A percentile compares a stretch with the other conserved stretches of the same genome.
phyloP scores from a whole-genome alignment of 345 rosid species.

The Pugionium dolabratum region DNA sequence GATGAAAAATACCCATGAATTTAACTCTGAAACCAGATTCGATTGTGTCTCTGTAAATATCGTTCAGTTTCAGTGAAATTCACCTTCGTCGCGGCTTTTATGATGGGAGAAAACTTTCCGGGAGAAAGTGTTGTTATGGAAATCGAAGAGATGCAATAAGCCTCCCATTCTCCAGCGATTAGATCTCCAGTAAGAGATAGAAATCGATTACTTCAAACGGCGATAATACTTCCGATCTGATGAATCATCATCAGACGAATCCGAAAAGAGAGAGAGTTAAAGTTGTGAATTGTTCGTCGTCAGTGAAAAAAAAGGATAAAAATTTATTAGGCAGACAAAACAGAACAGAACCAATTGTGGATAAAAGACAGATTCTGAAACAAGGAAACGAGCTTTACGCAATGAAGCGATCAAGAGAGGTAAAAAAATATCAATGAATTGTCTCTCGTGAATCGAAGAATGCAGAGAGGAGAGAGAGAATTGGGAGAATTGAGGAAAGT shows the following conservation, averaged over 20 bases:
- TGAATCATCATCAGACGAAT: conserved; percentile 10
- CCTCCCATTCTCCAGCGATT: conserved; percentile 53
- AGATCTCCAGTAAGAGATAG: conserved; percentile 11
- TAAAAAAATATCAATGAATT: conserved; percentile 12
- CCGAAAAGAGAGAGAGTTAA: conserved; percentile 27
- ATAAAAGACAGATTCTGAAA: conserved; percentile 20
- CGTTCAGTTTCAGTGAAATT: not conserved
- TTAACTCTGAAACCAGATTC: conserved; percentile 6
- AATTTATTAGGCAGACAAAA: conserved; percentile 23
- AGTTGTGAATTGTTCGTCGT: not conserved
- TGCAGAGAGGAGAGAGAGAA: conserved; percentile 17
- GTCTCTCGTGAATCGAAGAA: conserved; percentile 28
- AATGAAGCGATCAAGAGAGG: conserved; percentile 23
- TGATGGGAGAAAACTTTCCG: conserved; percentile 52
- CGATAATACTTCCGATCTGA: conserved; percentile 29
- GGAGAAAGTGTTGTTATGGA: conserved; percentile 60
- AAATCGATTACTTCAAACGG: not conserved
- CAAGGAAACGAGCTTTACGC: conserved; percentile 12
- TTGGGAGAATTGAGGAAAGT: conserved; percentile 29
- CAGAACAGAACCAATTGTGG: conserved; percentile 12
- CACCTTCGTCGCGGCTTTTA: conserved; percentile 59
- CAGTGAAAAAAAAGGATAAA: not conserved
- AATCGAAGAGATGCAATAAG: conserved; percentile 57
- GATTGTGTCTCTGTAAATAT: not conserved
- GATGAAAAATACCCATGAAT: not conserved